Conservation (phyloP, 106 monocot species). For the Gastrodia elata region DNA sequence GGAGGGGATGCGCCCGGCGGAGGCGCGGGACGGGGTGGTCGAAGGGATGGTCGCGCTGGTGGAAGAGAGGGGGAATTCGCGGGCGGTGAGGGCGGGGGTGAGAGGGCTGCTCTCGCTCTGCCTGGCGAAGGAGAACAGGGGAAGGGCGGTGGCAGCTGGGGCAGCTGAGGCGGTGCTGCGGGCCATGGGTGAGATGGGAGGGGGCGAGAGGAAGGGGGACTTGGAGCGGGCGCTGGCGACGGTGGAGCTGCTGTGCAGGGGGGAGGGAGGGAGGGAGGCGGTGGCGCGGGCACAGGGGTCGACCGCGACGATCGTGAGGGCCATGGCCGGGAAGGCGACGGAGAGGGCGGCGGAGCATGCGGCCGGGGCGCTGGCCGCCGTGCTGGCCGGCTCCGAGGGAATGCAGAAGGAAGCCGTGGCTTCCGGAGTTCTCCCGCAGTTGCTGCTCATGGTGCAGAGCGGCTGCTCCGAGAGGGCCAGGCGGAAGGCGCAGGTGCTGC, state of each 20-base stretch:
- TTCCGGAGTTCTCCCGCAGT: conserved; percentile 55
- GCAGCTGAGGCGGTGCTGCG: conserved; percentile 51
- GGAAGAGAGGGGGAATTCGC: conserved; percentile 17
- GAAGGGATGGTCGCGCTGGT: conserved; percentile 49
- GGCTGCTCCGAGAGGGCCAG: conserved; percentile 82
- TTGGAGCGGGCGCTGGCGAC: conserved; percentile 62
- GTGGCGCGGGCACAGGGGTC: conserved; percentile 19
- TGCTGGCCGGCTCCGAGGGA: conserved; percentile 30
- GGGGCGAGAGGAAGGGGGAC: conserved; percentile 27
- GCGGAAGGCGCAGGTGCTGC: conserved; percentile 86
- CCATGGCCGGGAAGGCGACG: conserved; percentile 28
- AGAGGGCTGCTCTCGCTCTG: conserved; percentile 67
- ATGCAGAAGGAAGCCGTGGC: conserved; percentile 64
- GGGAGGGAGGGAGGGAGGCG: conserved; percentile 47
- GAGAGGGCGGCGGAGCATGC: conserved; percentile 68
- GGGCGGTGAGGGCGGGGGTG: conserved; percentile 45
- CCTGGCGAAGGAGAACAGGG: conserved; percentile 66
- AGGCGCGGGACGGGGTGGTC: conserved; percentile 25
- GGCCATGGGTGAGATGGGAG: conserved; percentile 24
- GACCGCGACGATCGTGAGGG: conserved; percentile 31
- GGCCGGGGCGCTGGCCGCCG: conserved; percentile 38
- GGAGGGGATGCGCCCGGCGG: conserved; percentile 38
- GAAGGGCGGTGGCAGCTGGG: conserved; percentile 36
- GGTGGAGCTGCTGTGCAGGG: conserved; percentile 73
- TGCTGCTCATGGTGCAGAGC: conserved; percentile 90